phyloP scores from a whole-genome alignment of 169 alveolate genomes.

The Eimeria necatrix region DNA sequence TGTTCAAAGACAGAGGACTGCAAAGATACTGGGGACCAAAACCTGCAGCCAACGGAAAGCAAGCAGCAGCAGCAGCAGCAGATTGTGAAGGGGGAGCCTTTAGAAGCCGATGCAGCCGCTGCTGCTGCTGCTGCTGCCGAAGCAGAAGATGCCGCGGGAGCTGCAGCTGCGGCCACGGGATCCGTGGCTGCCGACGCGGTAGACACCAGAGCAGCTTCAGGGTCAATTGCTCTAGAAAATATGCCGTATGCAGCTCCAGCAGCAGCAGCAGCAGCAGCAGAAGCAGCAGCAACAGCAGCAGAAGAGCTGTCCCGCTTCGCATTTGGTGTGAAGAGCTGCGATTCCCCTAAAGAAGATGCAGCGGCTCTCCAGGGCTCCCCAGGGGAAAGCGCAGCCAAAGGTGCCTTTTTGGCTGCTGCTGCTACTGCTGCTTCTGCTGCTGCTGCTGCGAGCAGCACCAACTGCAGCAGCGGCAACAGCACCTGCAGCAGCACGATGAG shows the following conservation, averaged over 20 bases:
- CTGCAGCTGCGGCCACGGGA: not conserved
- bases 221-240: not conserved
- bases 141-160: not conserved
- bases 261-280: conserved; percentile 46
- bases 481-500: not conserved
- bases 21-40: not conserved
- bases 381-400: too few species aligned
- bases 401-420: not conserved
- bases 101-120: too few species aligned
- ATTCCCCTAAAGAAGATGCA: not conserved
- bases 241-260: not conserved
- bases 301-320: not conserved
- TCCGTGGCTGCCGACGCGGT: not conserved
- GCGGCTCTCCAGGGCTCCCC: not conserved
- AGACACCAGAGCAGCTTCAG: not conserved
- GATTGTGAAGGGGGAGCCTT: not conserved
- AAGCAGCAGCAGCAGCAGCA: conserved; percentile 65
- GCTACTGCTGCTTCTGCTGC: not conserved
- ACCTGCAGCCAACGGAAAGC: not conserved
- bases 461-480: not conserved
- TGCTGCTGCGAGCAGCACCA: not conserved
- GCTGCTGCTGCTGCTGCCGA: not conserved
- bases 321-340: not conserved
- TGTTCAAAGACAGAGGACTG: not conserved
- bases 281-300: conserved; percentile 25